Percentiles rank a stretch among this genome's conserved stretches.
Evolutionary conservation across 306 rosid species (phyloP).

Genomic region (Castanospermum australe): DNA sequence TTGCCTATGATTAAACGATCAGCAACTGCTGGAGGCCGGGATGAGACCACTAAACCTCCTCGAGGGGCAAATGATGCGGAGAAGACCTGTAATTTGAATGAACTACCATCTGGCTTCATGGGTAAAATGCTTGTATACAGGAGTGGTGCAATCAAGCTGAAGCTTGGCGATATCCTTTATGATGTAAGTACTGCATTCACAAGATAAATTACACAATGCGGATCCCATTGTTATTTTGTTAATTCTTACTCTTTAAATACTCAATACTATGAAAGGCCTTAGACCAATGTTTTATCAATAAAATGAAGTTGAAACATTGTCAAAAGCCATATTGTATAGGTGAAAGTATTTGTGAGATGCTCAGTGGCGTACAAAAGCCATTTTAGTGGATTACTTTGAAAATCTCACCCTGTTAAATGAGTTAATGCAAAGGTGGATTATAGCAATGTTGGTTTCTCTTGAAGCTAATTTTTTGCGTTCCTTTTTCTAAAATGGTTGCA

Average conservation of each 20-base stretch:
- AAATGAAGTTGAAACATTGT: not conserved
- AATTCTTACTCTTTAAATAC: not conserved
- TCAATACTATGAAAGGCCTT: not conserved
- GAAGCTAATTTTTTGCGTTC: not conserved
- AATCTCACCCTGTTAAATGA: not conserved
- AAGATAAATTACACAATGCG: slow-evolving; percentile 6
- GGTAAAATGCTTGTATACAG: slow-evolving; percentile 83
- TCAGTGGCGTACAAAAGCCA: not conserved
- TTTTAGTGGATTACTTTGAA: not conserved
- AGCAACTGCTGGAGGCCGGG: slow-evolving; percentile 22
- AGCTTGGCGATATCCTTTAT: slow-evolving; percentile 69
- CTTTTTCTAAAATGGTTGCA: slow-evolving; percentile 33
- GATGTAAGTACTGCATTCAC: slow-evolving; percentile 58
- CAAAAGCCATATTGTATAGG: not conserved
- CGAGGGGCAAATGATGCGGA: slow-evolving; percentile 15
- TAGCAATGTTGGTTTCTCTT: not conserved
- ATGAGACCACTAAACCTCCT: slow-evolving; percentile 27
- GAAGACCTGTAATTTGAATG: slow-evolving; percentile 42
- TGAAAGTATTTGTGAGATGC: not conserved
- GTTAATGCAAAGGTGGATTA: not conserved
- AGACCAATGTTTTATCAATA: not conserved
- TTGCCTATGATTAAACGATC: slow-evolving; percentile 49
- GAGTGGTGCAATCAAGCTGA: slow-evolving; percentile 83
- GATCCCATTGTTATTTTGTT: not conserved
- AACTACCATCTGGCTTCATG: slow-evolving; percentile 67